phyloP scores from a whole-genome alignment of 805 yeast genomes.

The Wickerhamomyces canadensis region DNA sequence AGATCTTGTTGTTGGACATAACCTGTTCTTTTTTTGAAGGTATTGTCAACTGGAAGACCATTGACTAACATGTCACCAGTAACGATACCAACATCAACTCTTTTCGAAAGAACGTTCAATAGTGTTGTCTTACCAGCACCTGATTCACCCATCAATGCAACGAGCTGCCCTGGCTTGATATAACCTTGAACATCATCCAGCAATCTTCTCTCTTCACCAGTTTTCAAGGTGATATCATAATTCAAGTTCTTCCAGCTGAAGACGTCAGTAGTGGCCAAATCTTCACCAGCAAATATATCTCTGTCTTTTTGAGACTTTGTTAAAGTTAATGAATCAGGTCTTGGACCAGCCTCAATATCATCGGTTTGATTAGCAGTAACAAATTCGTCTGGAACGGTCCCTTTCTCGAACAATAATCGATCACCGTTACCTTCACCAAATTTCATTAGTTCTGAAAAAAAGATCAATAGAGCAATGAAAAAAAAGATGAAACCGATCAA shows the following conservation, averaged over 20 bases:
- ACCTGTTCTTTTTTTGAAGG: constrained; percentile 51
- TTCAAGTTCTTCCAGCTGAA: constrained; percentile 25
- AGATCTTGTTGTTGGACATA: constrained; percentile 59
- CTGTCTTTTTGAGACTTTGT: constrained; percentile 5
- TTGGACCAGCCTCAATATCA: constrained; percentile 1
- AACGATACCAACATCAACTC: constrained; percentile 48
- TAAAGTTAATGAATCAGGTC: constrained; percentile 1
- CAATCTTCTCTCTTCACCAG: constrained; percentile 35
- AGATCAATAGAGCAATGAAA: constrained; percentile 48
- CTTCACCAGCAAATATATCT: constrained; percentile 13
- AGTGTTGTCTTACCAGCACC: constrained; percentile 60
- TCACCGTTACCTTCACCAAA: constrained; percentile 25
- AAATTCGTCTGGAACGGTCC: not conserved
- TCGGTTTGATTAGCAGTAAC: not conserved
- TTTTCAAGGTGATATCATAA: constrained; percentile 22
- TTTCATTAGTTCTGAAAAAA: constrained; percentile 43
- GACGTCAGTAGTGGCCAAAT: constrained; percentile 20
- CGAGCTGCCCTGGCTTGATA: constrained; percentile 61
- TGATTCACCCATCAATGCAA: constrained; percentile 55
- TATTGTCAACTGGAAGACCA: constrained; percentile 42
- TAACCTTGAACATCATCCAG: constrained; percentile 53
- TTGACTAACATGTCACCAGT: constrained; percentile 56
- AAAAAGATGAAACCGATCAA: constrained; percentile 42
- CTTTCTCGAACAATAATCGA: constrained; percentile 48
- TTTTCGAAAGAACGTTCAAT: constrained; percentile 45